Base-by-base conservation (phyloP, 2,329 filamentous ascomycete species). In the Cladosporium sp. region DNA sequence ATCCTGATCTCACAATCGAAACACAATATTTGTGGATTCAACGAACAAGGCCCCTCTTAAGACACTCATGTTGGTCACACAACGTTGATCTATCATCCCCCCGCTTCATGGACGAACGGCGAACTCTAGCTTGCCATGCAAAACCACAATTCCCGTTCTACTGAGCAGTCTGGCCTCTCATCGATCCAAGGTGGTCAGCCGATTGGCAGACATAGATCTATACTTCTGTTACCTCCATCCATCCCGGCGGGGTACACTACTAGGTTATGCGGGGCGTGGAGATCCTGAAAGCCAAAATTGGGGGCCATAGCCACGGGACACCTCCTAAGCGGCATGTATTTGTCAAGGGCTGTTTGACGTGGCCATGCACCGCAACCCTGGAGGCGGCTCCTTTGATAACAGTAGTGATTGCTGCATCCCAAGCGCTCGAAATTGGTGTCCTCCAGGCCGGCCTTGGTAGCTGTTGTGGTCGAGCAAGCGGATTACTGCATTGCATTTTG, bases 31-130 rank as follows among this genome's bases (percentile, higher is more conserved):
- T 5, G 28, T 9, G 9, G 5, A n/a, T 30, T 9, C 28, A 30
- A 9, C 5, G 28, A 30, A 9, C 28, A 30, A 30, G 28, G 28
- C 28, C 5, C 28, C 9, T 34, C 30, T 34, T 34, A 34, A 5
- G 9, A 34, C 30, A 12, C 9, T 8, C 4, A 34, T 34, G 8
- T 34, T 8, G 4, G 8, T 34, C 30, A 34, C 30, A 34, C 8
- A 34, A 34, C 3, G 25, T 34, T 8, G 30, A 34, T 34, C 17
- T 14, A 30, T 2, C 22, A 47, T 49, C 54, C 54, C 54, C 54
- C 54, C 54, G 54, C 54, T 49, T 37, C 51, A 19, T 39, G 54
- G 54, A 56, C 54, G 54, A 56, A 56, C 54, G 54, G 54, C 54
- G 37, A 56, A 43, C 38, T 30, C 17, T 43, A 36, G n/a, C n/a